These are phyloP conservation scores for Aspergillus saccharolyticus DNA, from an alignment of 495 filamentous ascomycete genomes.

Conservation along the genomic window DNA sequence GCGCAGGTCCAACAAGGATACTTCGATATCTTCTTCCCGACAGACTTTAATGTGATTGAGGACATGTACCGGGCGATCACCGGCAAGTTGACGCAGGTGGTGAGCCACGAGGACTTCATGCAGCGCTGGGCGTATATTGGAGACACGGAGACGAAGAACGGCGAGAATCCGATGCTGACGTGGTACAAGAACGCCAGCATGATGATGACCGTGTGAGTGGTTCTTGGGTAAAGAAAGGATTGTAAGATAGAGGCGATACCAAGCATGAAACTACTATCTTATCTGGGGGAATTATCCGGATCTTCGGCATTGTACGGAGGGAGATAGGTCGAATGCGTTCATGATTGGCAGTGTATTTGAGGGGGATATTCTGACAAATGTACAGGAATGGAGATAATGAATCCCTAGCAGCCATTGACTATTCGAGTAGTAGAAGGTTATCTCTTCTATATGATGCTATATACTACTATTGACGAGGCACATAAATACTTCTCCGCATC, in stretches of 20 bases:
- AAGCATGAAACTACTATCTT: constrained; percentile 7
- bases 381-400: too few species aligned
- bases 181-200: constrained; percentile 96
- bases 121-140: constrained; percentile 81
- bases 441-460: too few species aligned
- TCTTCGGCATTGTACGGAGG: background rate
- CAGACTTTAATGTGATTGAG: constrained; percentile 83
- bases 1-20: constrained; percentile 89
- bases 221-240: constrained; percentile 1
- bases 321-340: background rate
- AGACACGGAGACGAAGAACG: constrained; percentile 79
- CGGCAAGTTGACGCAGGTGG: constrained; percentile 78
- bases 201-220: constrained; percentile 68
- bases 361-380: too few species aligned
- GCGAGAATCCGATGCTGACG: constrained; percentile 85
- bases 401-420: too few species aligned
- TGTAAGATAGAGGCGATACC: constrained; percentile 2
- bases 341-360: background rate
- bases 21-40: constrained; percentile 98
- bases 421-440: too few species aligned
- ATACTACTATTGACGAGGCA: too few species aligned
- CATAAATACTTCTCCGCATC: background rate
- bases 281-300: constrained; percentile 1
- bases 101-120: constrained; percentile 88
- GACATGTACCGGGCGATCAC: constrained; percentile 88